Conservation (phyloP, 164 flowering plant species). For the Umbilicus rupestris region DNA sequence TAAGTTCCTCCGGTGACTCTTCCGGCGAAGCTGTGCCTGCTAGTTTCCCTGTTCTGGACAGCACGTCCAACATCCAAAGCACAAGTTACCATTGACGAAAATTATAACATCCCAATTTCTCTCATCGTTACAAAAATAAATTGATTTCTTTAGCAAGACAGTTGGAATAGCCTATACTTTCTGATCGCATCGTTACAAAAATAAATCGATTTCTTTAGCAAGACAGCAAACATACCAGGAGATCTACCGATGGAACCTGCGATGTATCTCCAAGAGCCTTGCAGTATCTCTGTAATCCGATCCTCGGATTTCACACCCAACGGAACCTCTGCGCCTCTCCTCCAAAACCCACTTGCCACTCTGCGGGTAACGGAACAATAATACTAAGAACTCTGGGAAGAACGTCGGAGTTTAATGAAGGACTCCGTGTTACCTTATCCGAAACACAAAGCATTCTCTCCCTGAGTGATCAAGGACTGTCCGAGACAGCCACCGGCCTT, state of each 20-base stretch:
- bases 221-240: constrained; percentile 65
- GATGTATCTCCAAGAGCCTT: constrained; percentile 89
- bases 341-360: constrained; percentile 82
- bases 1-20: constrained; percentile 32
- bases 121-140: constrained; percentile 7
- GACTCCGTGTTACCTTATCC: constrained; percentile 66
- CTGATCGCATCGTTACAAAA: too few relatives aligned
- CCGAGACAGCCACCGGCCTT: constrained; percentile 91
- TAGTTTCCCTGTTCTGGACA: constrained; percentile 69
- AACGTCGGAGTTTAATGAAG: too few relatives aligned
- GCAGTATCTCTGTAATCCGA: constrained; percentile 66
- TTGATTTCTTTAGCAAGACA: neutral
- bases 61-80: neutral
- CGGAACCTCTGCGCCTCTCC: constrained; percentile 82
- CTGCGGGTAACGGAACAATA: constrained; percentile 22
- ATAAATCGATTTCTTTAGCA: neutral
- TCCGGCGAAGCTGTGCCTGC: constrained; percentile 84
- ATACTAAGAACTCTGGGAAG: too few relatives aligned
- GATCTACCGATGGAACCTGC: constrained; percentile 77
- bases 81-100: too few relatives aligned
- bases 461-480: constrained; percentile 93
- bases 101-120: too few relatives aligned
- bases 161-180: too few relatives aligned
- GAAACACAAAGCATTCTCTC: constrained; percentile 72
- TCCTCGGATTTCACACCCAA: constrained; percentile 63